Evolutionary conservation across 345 rosid species (phyloP).

Genomic region (Luvunga scandens): DNA sequence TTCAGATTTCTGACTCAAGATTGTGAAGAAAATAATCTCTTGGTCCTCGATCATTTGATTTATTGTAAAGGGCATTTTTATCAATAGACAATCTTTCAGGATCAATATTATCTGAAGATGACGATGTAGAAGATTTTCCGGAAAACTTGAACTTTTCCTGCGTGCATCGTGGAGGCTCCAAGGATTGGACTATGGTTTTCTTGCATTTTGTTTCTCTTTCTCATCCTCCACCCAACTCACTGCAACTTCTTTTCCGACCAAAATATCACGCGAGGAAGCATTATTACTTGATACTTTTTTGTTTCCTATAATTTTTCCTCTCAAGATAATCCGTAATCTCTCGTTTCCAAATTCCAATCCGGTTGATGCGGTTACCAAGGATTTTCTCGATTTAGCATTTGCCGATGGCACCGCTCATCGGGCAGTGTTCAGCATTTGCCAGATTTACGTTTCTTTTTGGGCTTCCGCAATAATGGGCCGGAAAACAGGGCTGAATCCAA

Average conservation of each 20-base stretch:
- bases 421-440: no score
- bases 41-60: constrained; percentile 15
- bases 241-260: constrained; percentile 32
- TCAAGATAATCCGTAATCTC: constrained; percentile 33
- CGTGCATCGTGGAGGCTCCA: constrained; percentile 55
- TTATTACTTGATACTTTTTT: constrained; percentile 7
- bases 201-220: constrained; percentile 17
- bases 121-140: constrained; percentile 37
- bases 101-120: constrained; percentile 17
- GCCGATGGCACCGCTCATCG: no score
- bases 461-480: no score
- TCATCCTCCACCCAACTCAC: constrained; percentile 29
- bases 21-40: constrained; percentile 24
- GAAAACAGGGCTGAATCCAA: no score
- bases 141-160: constrained; percentile 40
- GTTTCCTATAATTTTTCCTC: no score
- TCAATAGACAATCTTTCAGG: constrained; percentile 58
- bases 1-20: constrained; percentile 46
- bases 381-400: no score
- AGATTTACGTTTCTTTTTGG: no score
- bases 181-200: constrained; percentile 47
- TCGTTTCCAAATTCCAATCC: constrained; percentile 32
- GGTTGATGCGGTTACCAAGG: constrained; percentile 42
- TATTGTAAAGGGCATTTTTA: constrained; percentile 38
- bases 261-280: constrained; percentile 12